Evolutionary conservation across 805 yeast species (phyloP).

Genomic region (Starmerella tilneyi): DNA sequence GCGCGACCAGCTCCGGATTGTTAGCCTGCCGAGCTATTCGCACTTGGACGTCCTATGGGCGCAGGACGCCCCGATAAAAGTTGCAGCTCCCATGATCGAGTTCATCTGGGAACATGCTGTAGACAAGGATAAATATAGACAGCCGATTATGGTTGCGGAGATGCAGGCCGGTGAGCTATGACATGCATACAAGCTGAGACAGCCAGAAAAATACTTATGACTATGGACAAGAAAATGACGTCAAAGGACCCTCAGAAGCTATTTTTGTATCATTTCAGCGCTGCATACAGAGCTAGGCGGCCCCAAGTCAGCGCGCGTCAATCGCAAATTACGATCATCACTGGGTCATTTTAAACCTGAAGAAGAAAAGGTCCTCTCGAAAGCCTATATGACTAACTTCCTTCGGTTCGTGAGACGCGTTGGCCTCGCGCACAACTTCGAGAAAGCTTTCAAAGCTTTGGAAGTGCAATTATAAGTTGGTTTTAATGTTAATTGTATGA

Average conservation of each 20-base stretch:
- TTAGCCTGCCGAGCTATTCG: constrained; percentile 52
- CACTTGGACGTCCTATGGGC: constrained; percentile 95
- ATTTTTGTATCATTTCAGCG: constrained; percentile 21
- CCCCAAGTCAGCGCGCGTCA: constrained; percentile 17
- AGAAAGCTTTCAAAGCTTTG: no score
- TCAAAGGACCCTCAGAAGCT: constrained; percentile 19
- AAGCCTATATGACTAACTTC: background rate
- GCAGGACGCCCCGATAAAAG: constrained; percentile 52
- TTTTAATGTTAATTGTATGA: no score
- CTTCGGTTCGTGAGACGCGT: no score
- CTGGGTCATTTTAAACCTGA: constrained; percentile 24
- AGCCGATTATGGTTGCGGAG: background rate
- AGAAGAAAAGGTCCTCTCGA: constrained; percentile 6
- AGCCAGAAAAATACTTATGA: background rate
- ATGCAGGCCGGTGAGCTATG: background rate
- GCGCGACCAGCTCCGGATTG: constrained; percentile 21
- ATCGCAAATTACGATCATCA: constrained; percentile 28
- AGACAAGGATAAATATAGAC: constrained; percentile 3
- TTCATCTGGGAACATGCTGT: constrained; percentile 25
- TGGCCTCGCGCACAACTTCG: no score
- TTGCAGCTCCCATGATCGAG: constrained; percentile 42
- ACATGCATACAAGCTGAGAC: background rate
- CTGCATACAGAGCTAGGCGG: constrained; percentile 11
- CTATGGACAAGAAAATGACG: background rate
- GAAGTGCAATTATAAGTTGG: no score